These are phyloP conservation scores for Silybum marianum DNA, from an alignment of 129 eudicot species.

Conservation along the genomic window DNA sequence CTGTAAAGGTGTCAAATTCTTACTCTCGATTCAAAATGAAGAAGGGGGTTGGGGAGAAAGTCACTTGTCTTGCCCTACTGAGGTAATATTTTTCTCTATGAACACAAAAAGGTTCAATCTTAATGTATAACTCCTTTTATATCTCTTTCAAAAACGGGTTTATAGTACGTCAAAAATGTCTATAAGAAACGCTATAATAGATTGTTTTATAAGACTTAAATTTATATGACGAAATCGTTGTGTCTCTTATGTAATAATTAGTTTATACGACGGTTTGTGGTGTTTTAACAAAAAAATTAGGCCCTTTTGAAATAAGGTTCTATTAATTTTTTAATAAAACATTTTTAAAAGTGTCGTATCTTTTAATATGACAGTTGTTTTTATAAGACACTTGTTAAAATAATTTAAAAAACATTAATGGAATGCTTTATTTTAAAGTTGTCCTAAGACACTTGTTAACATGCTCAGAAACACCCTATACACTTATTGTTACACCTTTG, in stretches of 20 bases:
- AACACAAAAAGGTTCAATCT: not conserved
- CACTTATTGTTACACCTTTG: not conserved
- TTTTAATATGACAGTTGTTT: not conserved
- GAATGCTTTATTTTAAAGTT: not conserved
- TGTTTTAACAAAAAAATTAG: too few species aligned
- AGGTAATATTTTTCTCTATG: conserved; percentile 32
- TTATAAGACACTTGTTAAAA: not conserved
- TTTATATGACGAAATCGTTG: not conserved
- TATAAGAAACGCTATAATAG: too few species aligned
- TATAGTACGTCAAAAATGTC: not conserved
- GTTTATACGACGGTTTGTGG: not conserved
- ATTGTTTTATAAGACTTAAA: not conserved
- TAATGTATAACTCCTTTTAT: too few species aligned
- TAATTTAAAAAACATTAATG: too few species aligned
- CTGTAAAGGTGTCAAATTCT: conserved; percentile 49
- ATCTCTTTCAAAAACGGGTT: too few species aligned
- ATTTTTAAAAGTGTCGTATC: not conserved
- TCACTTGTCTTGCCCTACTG: conserved; percentile 56
- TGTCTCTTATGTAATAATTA: not conserved
- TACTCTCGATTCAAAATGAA: conserved; percentile 53
- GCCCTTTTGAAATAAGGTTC: not conserved
- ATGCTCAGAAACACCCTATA: not conserved
- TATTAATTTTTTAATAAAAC: not conserved
- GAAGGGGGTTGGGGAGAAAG: conserved; percentile 83
- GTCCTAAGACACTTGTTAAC: not conserved